Percentiles rank a stretch among this genome's conserved stretches.
Evolutionary conservation across 371 early-diverging fungal genomes (phyloP).

Genomic region (Mortierella sp.): DNA sequence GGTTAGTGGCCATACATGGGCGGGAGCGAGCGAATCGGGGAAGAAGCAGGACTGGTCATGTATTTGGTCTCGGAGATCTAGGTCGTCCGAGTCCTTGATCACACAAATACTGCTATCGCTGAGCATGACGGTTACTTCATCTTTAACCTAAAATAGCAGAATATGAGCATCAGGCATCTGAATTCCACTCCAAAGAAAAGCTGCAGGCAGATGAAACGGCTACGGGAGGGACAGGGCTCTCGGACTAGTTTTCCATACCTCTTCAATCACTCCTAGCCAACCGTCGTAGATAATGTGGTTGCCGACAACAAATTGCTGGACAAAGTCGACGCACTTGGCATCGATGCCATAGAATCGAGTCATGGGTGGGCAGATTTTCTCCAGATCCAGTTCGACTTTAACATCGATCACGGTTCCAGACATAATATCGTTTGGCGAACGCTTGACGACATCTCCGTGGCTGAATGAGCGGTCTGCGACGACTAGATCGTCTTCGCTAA

Average conservation of each 20-base stretch:
- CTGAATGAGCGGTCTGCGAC: conserved; percentile 56
- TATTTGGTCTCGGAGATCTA: conserved; percentile 53
- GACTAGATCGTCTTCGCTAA: conserved; percentile 50
- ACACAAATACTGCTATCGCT: conserved; percentile 53
- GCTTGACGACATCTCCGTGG: conserved; percentile 58
- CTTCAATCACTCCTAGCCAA: conserved; percentile 57
- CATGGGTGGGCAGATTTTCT: conserved; percentile 54
- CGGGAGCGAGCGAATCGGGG: conserved; percentile 42
- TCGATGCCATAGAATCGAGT: conserved; percentile 43
- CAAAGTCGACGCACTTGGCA: conserved; percentile 51
- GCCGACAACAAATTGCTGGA: conserved; percentile 50
- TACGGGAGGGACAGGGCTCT: neutral
- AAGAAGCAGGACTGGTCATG: conserved; percentile 58
- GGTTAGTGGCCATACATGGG: conserved; percentile 23
- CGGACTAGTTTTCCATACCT: conserved; percentile 25
- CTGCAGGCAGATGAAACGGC: neutral
- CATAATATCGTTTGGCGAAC: conserved; percentile 49
- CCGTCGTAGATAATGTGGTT: conserved; percentile 55
- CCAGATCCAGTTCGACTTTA: conserved; percentile 49
- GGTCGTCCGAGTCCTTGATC: conserved; percentile 45
- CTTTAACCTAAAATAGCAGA: conserved; percentile 35
- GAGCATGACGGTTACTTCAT: conserved; percentile 56
- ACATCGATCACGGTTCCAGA: conserved; percentile 56
- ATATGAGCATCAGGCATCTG: conserved; percentile 1
- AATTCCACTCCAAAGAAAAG: neutral